Conservation (phyloP, 2,329 filamentous ascomycete species). For the Neofusicoccum parvum region DNA sequence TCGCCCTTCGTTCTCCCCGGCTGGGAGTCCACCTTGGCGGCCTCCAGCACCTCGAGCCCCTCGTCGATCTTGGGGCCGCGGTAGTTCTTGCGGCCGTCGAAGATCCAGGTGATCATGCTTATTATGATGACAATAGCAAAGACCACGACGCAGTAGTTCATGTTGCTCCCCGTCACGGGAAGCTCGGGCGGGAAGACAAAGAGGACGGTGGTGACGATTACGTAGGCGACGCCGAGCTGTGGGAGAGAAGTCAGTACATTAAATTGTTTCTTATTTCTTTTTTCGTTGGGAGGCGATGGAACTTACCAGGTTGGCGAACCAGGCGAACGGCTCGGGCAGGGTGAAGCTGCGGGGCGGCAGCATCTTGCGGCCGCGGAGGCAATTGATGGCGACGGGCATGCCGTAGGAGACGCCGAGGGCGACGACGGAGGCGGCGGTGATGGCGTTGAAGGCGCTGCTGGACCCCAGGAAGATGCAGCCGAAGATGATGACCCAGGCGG, state of each 20-base stretch:
- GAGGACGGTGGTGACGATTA: slow-evolving; percentile 70
- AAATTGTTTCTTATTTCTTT: no score
- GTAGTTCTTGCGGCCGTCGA: slow-evolving; percentile 65
- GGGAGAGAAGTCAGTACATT: neutral
- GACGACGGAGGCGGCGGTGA: slow-evolving; percentile 71
- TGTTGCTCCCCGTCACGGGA: slow-evolving; percentile 66
- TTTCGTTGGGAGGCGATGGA: neutral
- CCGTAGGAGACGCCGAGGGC: slow-evolving; percentile 72
- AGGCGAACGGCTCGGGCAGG: slow-evolving; percentile 58
- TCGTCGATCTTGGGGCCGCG: slow-evolving; percentile 49
- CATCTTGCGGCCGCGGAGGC: slow-evolving; percentile 65
- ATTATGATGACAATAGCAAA: slow-evolving; percentile 62
- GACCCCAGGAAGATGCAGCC: slow-evolving; percentile 72
- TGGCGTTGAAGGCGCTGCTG: slow-evolving; percentile 69
- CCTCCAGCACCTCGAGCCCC: slow-evolving; percentile 46
- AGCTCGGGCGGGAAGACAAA: slow-evolving; percentile 73
- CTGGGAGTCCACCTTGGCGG: slow-evolving; percentile 26
- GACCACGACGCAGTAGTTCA: slow-evolving; percentile 65
- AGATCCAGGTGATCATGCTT: slow-evolving; percentile 60
- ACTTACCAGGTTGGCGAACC: slow-evolving; percentile 56
- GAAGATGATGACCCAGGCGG: slow-evolving; percentile 65
- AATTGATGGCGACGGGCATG: slow-evolving; percentile 72
- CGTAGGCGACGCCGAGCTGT: slow-evolving; percentile 62
- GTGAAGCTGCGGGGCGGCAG: slow-evolving; percentile 63
- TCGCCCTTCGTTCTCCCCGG: neutral